phyloP scores from a whole-genome alignment of 495 filamentous ascomycete genomes.

The Acidomyces sp. region DNA sequence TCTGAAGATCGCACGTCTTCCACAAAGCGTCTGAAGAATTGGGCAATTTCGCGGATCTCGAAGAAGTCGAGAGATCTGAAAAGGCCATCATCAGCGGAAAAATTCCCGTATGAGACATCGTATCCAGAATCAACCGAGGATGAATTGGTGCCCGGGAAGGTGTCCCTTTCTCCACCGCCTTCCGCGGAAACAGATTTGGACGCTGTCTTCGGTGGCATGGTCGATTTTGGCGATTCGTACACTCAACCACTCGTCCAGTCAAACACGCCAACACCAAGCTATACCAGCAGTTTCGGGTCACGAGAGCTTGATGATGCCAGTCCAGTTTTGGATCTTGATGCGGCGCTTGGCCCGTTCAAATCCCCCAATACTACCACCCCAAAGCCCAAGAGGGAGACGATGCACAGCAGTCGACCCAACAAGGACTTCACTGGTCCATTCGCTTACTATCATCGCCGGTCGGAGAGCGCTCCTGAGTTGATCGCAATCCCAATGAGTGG shows the following conservation, averaged over 20 bases:
- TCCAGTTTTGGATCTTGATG: conserved; percentile 86
- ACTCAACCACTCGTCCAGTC: conserved; percentile 5
- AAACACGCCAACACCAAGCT: conserved; percentile 2
- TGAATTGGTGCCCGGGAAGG: conserved; percentile 8
- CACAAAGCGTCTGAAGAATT: conserved; percentile 9
- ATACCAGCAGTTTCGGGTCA: conserved; percentile 26
- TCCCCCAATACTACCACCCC: conserved; percentile 44
- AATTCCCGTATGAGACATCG: neutral
- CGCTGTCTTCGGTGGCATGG: conserved; percentile 8
- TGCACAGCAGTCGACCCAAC: conserved; percentile 76
- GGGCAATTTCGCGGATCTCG: conserved; percentile 11
- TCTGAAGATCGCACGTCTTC: conserved; percentile 5
- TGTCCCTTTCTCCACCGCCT: conserved; percentile 1
- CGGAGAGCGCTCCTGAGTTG: conserved; percentile 86
- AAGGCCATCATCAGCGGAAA: neutral
- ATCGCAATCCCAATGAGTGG: conserved; percentile 78
- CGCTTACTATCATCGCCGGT: conserved; percentile 79
- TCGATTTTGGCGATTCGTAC: neutral
- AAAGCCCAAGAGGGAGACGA: conserved; percentile 47
- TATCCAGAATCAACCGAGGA: neutral
- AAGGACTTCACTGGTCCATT: conserved; percentile 68
- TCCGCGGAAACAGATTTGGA: conserved; percentile 17
- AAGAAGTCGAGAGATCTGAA: conserved; percentile 9
- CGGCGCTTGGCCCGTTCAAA: conserved; percentile 86
- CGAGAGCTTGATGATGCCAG: conserved; percentile 49